Evolutionary conservation across 1,139 yeast species (phyloP).

Genomic region (Debaryomycetaceae sp.): DNA sequence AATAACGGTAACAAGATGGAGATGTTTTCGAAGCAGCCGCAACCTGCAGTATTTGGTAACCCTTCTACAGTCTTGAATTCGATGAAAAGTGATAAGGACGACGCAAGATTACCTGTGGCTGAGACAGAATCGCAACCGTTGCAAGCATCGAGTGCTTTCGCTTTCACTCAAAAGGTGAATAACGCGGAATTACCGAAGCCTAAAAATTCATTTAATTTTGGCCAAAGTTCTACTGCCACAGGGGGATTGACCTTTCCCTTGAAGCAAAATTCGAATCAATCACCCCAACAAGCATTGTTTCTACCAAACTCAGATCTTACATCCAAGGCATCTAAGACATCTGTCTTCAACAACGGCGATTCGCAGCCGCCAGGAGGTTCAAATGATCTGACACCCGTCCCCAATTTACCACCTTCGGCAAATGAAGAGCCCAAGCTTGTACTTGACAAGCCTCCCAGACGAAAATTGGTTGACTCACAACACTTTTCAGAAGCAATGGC

Average conservation of each 20-base stretch:
- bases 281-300: too few species aligned
- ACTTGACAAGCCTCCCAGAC: slow-evolving; percentile 1
- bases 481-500: slow-evolving; percentile 17
- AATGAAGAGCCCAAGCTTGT: not conserved
- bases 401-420: not conserved
- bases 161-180: not conserved
- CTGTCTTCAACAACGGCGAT: not conserved
- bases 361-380: not conserved
- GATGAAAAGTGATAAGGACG: not conserved
- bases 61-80: not conserved
- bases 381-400: not conserved
- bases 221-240: not conserved
- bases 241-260: not conserved
- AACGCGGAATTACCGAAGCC: slow-evolving; percentile 1
- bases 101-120: not conserved
- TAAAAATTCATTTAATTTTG: slow-evolving; percentile 3
- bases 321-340: not conserved
- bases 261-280: not conserved
- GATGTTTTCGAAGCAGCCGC: not conserved
- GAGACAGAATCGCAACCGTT: not conserved
- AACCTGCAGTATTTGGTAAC: not conserved
- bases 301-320: not conserved
- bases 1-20: not conserved
- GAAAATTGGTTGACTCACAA: slow-evolving; percentile 15
- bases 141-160: not conserved